Conservation (phyloP, 257 asterid genomes). For the Knoxia roxburghii region DNA sequence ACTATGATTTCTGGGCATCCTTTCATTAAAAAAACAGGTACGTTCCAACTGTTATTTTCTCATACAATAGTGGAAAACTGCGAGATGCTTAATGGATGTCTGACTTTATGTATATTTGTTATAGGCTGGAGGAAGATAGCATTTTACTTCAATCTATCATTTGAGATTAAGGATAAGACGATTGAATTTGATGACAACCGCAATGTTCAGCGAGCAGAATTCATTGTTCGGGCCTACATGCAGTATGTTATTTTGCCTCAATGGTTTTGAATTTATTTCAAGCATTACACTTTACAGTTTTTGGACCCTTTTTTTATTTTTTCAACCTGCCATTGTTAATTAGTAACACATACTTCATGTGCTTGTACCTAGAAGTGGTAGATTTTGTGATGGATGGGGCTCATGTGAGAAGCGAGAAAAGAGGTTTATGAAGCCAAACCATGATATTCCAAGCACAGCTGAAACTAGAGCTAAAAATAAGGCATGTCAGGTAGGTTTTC, state of each 20-base stretch:
- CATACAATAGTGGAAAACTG: conserved; percentile 3
- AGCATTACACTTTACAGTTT: background rate
- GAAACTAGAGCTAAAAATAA: conserved; percentile 98
- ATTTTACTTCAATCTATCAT: conserved; percentile 89
- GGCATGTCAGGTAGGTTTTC: conserved; percentile 77
- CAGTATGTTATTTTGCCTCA: conserved; percentile 51
- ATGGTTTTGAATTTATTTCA: background rate
- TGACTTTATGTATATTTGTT: conserved; percentile 9
- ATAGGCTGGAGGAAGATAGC: conserved; percentile 98
- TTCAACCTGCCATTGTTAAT: too few species aligned
- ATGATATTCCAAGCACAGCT: conserved; percentile 96
- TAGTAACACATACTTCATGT: too few species aligned
- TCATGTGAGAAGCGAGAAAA: conserved; percentile 93
- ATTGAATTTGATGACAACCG: conserved; percentile 84
- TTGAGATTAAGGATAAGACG: conserved; percentile 90
- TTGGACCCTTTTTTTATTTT: background rate
- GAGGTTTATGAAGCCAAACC: conserved; percentile 82
- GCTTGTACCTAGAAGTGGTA: conserved; percentile 60
- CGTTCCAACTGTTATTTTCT: conserved; percentile 3
- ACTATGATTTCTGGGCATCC: conserved; percentile 68
- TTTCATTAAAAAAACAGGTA: conserved; percentile 79
- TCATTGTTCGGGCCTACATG: conserved; percentile 84
- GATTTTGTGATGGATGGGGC: conserved; percentile 99
- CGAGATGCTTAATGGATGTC: background rate
- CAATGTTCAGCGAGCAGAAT: conserved; percentile 90